Conservation (phyloP, 306 rosid genomes). For the Dalbergia cochinchinensis region DNA sequence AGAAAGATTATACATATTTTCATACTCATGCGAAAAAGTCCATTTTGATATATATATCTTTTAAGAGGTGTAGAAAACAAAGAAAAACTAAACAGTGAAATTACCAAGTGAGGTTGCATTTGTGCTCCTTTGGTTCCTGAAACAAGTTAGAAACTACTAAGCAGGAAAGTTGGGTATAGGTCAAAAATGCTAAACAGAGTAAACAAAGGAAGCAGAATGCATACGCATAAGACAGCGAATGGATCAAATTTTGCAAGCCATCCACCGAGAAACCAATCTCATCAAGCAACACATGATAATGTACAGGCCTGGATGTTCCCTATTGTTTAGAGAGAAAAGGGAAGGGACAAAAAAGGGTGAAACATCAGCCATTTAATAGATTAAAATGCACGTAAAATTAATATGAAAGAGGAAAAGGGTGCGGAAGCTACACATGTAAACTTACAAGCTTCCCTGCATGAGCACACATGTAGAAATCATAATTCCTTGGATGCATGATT, state of each 20-base stretch:
- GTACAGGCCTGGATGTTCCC: slow-evolving; percentile 94
- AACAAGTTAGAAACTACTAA: slow-evolving; percentile 30
- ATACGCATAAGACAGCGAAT: slow-evolving; percentile 84
- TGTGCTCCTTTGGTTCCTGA: slow-evolving; percentile 93
- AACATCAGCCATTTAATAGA: slow-evolving; percentile 20
- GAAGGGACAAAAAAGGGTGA: slow-evolving; percentile 19
- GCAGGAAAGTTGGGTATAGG: neutral
- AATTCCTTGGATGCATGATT: slow-evolving; percentile 79
- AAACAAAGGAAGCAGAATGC: slow-evolving; percentile 46
- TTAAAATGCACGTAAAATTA: slow-evolving; percentile 23
- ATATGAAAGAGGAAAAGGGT: neutral
- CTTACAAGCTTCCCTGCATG: slow-evolving; percentile 85
- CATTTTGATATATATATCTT: slow-evolving; percentile 4
- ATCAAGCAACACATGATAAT: slow-evolving; percentile 86
- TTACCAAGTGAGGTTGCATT: slow-evolving; percentile 81
- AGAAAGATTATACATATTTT: slow-evolving; percentile 14
- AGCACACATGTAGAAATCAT: slow-evolving; percentile 91
- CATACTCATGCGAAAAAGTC: neutral
- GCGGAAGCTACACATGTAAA: slow-evolving; percentile 27
- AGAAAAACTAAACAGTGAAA: neutral
- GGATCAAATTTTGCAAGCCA: slow-evolving; percentile 76
- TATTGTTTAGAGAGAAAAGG: slow-evolving; percentile 43
- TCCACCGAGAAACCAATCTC: slow-evolving; percentile 94
- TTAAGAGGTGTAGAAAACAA: neutral
- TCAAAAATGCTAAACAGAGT: slow-evolving; percentile 18